phyloP scores from a whole-genome alignment of 208 protist genomes.

The Acanthamoeba lenticulata region DNA sequence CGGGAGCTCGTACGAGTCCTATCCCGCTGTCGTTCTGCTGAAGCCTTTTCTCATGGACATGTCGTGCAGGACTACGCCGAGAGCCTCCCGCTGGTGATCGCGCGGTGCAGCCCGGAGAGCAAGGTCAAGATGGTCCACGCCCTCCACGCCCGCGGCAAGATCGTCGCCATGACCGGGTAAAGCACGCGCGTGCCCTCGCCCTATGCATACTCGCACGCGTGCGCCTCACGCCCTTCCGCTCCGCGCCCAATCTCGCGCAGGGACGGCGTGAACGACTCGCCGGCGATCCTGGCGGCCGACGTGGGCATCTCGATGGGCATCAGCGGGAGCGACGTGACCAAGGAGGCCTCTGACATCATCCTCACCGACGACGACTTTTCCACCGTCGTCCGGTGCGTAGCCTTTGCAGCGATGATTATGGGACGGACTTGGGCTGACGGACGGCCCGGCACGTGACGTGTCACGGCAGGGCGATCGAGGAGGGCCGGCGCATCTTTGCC shows the following conservation, averaged over 20 bases:
- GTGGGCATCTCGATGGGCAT: constrained; percentile 94
- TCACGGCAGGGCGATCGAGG: constrained; percentile 86
- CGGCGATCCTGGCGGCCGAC: constrained; percentile 90
- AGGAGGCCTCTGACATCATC: constrained; percentile 89
- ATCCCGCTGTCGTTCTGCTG: constrained; percentile 68
- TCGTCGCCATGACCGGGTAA: constrained; percentile 91
- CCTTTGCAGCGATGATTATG: neutral
- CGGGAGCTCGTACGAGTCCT: constrained; percentile 69
- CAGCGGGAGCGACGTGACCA: constrained; percentile 81
- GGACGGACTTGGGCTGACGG: neutral
- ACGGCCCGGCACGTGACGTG: neutral
- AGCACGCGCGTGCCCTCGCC: no score
- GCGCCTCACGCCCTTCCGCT: no score
- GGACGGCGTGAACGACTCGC: constrained; percentile 94
- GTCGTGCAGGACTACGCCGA: constrained; percentile 68
- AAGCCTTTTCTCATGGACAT: neutral
- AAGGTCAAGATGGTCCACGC: constrained; percentile 77
- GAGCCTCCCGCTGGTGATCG: constrained; percentile 91
- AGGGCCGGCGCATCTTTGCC: constrained; percentile 92
- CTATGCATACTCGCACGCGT: no score
- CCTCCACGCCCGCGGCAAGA: constrained; percentile 71
- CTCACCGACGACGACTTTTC: constrained; percentile 93
- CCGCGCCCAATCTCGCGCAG: constrained; percentile 31
- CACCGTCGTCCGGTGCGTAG: constrained; percentile 85
- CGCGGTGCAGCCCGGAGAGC: constrained; percentile 74